A percentile compares a stretch with the other conserved stretches of the same genome.
Evolutionary conservation across 768 basidiomycete species (phyloP).

Genomic region (Suillus subaureus): DNA sequence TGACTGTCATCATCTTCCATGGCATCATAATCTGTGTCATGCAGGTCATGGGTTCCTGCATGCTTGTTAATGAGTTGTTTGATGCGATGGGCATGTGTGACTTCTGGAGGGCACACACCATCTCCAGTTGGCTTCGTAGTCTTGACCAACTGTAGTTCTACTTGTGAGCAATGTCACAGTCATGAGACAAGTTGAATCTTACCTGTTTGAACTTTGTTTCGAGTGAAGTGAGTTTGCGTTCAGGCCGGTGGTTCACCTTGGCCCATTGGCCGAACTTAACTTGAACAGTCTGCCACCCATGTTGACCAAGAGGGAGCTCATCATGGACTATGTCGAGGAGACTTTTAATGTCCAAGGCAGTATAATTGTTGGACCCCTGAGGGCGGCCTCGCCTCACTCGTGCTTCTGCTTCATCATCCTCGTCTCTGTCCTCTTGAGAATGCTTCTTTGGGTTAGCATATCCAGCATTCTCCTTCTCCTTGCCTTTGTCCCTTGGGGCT

Average conservation of each 20-base stretch:
- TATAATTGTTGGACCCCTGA: constrained; percentile 6
- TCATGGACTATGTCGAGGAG: background rate
- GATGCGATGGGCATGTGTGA: constrained; percentile 28
- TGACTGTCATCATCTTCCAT: too few species aligned
- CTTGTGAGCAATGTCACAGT: background rate
- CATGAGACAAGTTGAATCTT: background rate
- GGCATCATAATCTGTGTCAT: too few species aligned
- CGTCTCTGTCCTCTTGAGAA: too few species aligned
- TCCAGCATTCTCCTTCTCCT: too few species aligned
- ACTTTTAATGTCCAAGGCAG: background rate
- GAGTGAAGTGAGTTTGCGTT: constrained; percentile 5
- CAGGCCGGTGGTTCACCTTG: background rate
- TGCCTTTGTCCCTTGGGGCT: too few species aligned
- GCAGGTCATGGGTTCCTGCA: too few species aligned
- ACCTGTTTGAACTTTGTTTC: constrained; percentile 31
- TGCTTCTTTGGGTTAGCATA: too few species aligned
- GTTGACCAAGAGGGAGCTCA: constrained; percentile 8
- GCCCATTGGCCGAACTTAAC: constrained; percentile 7
- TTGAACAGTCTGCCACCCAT: constrained; percentile 1
- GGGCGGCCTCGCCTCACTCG: background rate
- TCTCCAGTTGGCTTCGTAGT: constrained; percentile 29
- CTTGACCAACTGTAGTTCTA: constrained; percentile 21
- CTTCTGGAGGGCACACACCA: constrained; percentile 21
- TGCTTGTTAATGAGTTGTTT: too few species aligned
- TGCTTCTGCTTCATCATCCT: too few species aligned